phyloP scores from a whole-genome alignment of 73 alveolate genomes.

The Tetrahymena borealis region DNA sequence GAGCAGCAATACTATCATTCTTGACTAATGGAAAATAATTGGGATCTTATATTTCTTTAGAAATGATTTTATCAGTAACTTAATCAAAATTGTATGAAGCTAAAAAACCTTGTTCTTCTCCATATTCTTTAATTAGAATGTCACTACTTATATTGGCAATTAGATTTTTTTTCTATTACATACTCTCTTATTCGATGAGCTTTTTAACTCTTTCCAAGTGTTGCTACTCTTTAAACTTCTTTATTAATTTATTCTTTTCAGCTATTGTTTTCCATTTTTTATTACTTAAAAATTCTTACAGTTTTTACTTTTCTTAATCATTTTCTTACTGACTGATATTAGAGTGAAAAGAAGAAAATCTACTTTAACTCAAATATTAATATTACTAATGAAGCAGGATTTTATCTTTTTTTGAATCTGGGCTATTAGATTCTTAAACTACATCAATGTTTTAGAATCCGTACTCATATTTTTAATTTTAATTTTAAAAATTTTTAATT shows the following conservation, averaged over 20 bases:
- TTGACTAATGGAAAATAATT: not conserved
- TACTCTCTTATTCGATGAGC: not conserved
- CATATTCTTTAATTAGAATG: not conserved
- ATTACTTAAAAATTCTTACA: not conserved
- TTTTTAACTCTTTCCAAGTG: not conserved
- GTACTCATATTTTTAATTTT: not conserved
- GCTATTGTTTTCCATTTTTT: not conserved
- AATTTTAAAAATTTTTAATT: not conserved
- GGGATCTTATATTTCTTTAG: not conserved
- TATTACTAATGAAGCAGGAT: not conserved
- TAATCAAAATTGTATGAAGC: not conserved
- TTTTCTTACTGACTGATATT: not conserved
- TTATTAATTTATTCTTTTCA: not conserved
- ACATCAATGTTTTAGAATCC: not conserved
- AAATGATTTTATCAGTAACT: not conserved
- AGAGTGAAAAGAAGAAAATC: not conserved
- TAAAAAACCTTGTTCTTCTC: not conserved
- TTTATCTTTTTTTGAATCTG: not conserved
- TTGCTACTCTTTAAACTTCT: not conserved
- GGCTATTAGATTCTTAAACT: not conserved
- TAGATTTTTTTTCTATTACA: not conserved
- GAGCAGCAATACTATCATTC: not conserved
- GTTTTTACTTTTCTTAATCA: not conserved
- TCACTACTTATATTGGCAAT: not conserved
- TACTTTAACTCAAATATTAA: not conserved